Evolutionary conservation across 2,329 filamentous ascomycete genomes (phyloP), one percentile per base, ranked within the genome.

Genomic region (Phialophora expanda): DNA sequence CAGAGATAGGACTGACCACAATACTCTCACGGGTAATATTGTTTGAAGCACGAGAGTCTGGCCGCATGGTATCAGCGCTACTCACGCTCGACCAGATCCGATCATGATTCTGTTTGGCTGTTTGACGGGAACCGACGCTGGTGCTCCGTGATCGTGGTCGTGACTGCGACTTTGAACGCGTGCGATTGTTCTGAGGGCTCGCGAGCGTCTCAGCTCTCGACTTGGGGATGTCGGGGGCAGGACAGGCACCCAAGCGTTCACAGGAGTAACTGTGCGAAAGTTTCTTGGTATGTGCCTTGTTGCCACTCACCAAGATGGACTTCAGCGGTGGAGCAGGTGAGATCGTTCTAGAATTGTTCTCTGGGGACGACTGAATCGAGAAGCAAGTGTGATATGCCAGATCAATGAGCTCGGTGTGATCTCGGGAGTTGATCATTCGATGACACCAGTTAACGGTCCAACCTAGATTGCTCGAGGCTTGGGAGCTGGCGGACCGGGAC

Each of bases 401-500:
- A 75, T 89, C 88, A 0, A 83, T 82, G 1, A 93, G 81, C 80
- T 93, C 90, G 1, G 86, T 85, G 74, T 96, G 92, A 71, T 93
- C 91, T 56, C 91, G 81, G 12, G 91, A 94, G 64, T 86, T 90
- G 74, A 83, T 83, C 91, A 96, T 96, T 30, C 91, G 84, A 78
- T 94, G 90, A 72, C 89, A 93, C 91, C 92, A 96, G 0, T 86
- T 88, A 30, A 91, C 84, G 62, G 80, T 80, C 78, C 90, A 90
- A 73, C 85, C 28, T 46, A 63, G 22, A 32, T 34, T 60, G 53
- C 46, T 53, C 50, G 44, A 30, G 50, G 22, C 70, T 59, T 75
- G 74, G 5, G 17, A n/a, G 30, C 24, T 59, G 3, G 20, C 22
- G 2, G 46, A 64, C n/a, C 44, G 20, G 8, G 61, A 64, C 28